Base-by-base conservation (phyloP, 495 filamentous ascomycete genomes). In the Collariella sp. region DNA sequence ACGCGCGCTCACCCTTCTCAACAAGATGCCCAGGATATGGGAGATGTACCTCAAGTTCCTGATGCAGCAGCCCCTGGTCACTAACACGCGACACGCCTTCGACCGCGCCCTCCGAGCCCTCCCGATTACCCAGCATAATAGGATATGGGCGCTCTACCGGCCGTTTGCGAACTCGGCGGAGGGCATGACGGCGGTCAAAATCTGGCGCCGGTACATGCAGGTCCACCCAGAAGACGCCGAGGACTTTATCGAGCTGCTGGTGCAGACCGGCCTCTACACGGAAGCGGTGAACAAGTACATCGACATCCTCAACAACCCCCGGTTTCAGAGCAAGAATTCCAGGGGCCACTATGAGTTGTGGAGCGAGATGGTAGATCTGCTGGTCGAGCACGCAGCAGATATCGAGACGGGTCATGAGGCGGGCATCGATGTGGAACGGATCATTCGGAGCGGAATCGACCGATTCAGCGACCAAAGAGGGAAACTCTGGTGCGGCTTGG, bases 21-120 rank as follows among this genome's bases (percentile, higher is more conserved):
- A 97, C 74, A 99, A 99, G 71, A 99, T 99, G 94, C 94, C 94
- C 43, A 79, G 82, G 55, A 93, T 97, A 64, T 99, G 94, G 94
- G 89, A 95, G 70, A 89, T 96, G 86, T 99, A 96, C 66, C 82
- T 99, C 40, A 80, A 81, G 35, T 97, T 97, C 65, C 73, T 97
- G 58, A 80, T 91, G 62, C 81, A 88, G 60, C 94, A 97, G 64
- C 95, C 94, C 7, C 75, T 95, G 36, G 83, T 97, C 41, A 96
- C 90, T n/a, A 80, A 83, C 60, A 95, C 91, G 9, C 80, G 94
- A 42, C 83, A 84, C 43, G 89, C 89, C 1, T 99, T 99, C 71
- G 94, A 99, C 72, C 84, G 91, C 45, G 89, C 94, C 2, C 79
- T 99, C 22, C 84, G 93, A 40, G 91, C 94, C 3, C 76, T 99